Evolutionary conservation across 306 rosid genomes (phyloP).

Genomic region (Delonix regia): DNA sequence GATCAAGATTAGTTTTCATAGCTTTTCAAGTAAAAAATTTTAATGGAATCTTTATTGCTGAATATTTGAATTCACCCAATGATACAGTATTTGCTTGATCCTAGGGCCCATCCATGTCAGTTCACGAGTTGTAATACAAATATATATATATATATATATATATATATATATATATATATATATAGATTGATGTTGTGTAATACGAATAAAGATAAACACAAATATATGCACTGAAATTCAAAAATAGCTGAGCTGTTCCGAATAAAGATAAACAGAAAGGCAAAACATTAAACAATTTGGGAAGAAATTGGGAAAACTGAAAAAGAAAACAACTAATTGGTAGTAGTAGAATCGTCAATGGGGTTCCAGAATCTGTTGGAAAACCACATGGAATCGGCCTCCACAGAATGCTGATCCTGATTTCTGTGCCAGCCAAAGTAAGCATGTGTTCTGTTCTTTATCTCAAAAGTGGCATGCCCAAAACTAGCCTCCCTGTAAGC

Average conservation of each 20-base stretch:
- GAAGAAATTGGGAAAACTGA: not conserved
- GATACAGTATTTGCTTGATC: too few relatives aligned
- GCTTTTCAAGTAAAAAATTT: too few relatives aligned
- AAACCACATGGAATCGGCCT: slow-evolving; percentile 76
- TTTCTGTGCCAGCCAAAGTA: slow-evolving; percentile 80
- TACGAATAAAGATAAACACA: too few relatives aligned
- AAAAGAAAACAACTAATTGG: not conserved
- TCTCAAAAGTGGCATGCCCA: slow-evolving; percentile 82
- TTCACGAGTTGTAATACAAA: too few relatives aligned
- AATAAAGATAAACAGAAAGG: not conserved
- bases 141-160: too few relatives aligned
- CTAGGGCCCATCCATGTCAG: too few relatives aligned
- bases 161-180: too few relatives aligned
- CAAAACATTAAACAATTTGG: not conserved
- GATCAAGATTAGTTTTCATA: too few relatives aligned
- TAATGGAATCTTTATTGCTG: too few relatives aligned
- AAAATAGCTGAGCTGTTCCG: not conserved
- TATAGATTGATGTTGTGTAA: too few relatives aligned
- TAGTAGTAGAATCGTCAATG: slow-evolving; percentile 56
- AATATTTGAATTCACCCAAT: too few relatives aligned
- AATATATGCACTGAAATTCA: not conserved
- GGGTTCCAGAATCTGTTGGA: slow-evolving; percentile 68
- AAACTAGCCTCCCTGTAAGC: slow-evolving; percentile 88
- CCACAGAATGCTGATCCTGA: slow-evolving; percentile 71
- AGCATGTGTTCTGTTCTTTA: slow-evolving; percentile 84